These are phyloP conservation scores for Nemania sp. DNA, from an alignment of 2,329 filamentous ascomycete genomes.

Conservation along the genomic window DNA sequence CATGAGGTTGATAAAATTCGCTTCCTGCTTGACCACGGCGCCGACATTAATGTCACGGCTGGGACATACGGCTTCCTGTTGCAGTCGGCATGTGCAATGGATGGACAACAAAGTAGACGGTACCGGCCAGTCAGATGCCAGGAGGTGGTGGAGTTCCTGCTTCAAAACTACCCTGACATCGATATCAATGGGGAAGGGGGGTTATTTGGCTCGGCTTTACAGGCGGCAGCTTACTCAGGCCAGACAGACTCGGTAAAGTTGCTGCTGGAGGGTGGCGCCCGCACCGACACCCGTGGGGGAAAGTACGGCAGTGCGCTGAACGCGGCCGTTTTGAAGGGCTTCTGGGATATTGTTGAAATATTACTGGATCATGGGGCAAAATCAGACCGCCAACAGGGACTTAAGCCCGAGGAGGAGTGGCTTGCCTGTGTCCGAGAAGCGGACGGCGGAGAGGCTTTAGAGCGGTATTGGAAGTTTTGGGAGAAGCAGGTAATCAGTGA, in stretches of 20 bases:
- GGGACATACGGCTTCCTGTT: constrained; percentile 1
- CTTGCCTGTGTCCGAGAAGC: not conserved
- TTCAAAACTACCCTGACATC: not conserved
- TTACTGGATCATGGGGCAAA: constrained; percentile 3
- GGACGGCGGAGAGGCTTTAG: not conserved
- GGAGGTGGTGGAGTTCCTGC: not conserved
- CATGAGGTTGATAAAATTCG: not conserved
- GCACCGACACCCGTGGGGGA: not conserved
- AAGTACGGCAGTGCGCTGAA: constrained; percentile 10
- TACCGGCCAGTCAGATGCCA: too few relatives aligned
- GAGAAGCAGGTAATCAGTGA: not conserved
- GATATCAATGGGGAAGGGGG: not conserved
- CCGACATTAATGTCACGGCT: not conserved
- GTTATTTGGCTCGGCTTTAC: constrained; percentile 5
- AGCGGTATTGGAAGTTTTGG: not conserved
- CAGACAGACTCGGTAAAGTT: not conserved
- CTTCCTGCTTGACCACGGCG: not conserved
- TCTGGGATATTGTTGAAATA: constrained; percentile 9
- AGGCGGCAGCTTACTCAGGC: constrained; percentile 1
- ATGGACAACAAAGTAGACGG: too few relatives aligned
- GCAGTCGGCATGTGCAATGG: constrained; percentile 1
- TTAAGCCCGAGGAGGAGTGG: constrained; percentile 6
- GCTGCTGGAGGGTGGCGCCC: not conserved
- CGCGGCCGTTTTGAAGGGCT: constrained; percentile 1
- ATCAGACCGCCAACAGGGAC: not conserved